phyloP scores from a whole-genome alignment of 192 early-diverging fungal species.

The Podochytrium sp. region DNA sequence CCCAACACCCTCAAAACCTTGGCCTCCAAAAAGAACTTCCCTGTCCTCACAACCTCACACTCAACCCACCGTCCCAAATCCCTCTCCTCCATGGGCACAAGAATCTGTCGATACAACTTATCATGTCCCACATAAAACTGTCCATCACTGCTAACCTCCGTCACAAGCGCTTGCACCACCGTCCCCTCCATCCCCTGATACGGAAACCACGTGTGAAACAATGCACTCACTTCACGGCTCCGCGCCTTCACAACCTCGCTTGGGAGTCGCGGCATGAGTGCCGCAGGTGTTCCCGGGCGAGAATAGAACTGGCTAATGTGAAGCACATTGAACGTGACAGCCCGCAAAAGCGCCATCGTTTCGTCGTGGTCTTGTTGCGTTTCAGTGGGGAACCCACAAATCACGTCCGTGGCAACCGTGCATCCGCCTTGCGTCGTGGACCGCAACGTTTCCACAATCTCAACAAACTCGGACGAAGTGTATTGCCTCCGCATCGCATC shows the following conservation, averaged over 20 bases:
- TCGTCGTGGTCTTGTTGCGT: constrained; percentile 54
- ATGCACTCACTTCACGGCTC: constrained; percentile 40
- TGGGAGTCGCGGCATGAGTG: constrained; percentile 45
- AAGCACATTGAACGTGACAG: constrained; percentile 53
- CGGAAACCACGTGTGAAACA: constrained; percentile 53
- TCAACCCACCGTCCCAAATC: constrained; percentile 42
- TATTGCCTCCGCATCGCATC: constrained; percentile 59
- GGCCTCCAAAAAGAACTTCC: constrained; percentile 49
- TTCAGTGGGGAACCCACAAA: constrained; percentile 66
- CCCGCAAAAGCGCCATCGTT: constrained; percentile 48
- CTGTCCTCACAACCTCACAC: constrained; percentile 43
- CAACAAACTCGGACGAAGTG: constrained; percentile 48
- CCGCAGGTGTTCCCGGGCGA: constrained; percentile 64
- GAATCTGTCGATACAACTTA: constrained; percentile 54
- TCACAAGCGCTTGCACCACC: constrained; percentile 44
- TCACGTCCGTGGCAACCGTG: constrained; percentile 62
- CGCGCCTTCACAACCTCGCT: constrained; percentile 56
- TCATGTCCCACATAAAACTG: constrained; percentile 56
- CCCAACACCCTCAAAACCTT: constrained; percentile 28
- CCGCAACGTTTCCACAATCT: constrained; percentile 43
- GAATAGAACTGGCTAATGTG: constrained; percentile 66
- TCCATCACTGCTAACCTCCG: constrained; percentile 53
- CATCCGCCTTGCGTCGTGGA: constrained; percentile 36
- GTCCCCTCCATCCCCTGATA: constrained; percentile 36
- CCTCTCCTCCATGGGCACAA: constrained; percentile 45